A percentile compares a stretch with the other conserved stretches of the same genome.
Evolutionary conservation across 768 basidiomycete genomes (phyloP).

Genomic region (Mrakia frigida): DNA sequence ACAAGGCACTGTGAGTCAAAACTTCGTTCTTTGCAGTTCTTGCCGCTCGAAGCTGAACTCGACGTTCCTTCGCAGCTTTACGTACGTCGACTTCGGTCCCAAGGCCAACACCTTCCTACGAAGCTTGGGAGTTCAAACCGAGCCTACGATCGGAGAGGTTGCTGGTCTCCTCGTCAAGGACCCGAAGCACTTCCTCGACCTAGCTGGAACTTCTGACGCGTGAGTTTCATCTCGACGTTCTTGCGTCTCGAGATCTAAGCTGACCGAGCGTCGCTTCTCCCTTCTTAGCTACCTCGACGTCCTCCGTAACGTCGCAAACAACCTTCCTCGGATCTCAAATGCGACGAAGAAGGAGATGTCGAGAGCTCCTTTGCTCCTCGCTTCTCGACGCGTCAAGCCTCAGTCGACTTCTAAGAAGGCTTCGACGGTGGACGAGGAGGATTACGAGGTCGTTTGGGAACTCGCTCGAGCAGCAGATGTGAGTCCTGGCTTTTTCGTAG

Average conservation of each 20-base stretch:
- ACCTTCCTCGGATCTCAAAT: conserved; percentile 48
- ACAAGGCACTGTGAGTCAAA: conserved; percentile 29
- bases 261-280: neutral
- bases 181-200: conserved; percentile 55
- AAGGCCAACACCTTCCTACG: conserved; percentile 76
- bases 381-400: conserved; percentile 57
- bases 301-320: conserved; percentile 79
- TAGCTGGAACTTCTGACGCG: conserved; percentile 66
- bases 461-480: conserved; percentile 57
- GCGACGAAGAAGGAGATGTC: conserved; percentile 63
- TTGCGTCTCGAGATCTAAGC: neutral
- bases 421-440: conserved; percentile 67
- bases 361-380: conserved; percentile 65
- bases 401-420: conserved; percentile 44
- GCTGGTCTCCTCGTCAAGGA: conserved; percentile 34
- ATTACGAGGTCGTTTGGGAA: conserved; percentile 58
- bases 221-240: conserved; percentile 44
- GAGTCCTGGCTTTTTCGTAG: conserved; percentile 11
- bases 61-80: conserved; percentile 48
- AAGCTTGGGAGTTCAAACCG: conserved; percentile 78
- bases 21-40: neutral
- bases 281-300: conserved; percentile 65
- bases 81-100: conserved; percentile 80
- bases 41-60: neutral
- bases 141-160: conserved; percentile 74